phyloP scores from a whole-genome alignment of 2,329 filamentous ascomycete genomes.

The Ophiocordyceps camponoti-floridani region DNA sequence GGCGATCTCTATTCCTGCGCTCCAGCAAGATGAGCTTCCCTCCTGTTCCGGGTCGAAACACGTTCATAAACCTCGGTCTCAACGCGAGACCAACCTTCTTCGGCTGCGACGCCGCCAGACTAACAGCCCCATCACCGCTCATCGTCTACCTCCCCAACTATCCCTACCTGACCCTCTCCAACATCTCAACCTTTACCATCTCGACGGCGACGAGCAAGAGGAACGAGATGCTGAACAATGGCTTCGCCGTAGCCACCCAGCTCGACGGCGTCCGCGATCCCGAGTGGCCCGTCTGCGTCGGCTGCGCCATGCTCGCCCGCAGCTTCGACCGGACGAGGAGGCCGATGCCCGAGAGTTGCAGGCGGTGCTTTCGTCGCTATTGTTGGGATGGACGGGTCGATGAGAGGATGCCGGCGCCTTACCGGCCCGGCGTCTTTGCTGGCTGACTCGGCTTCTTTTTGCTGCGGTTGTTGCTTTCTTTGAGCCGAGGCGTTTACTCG shows the following conservation, averaged over 20 bases:
- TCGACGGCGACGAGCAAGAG: slow-evolving; percentile 36
- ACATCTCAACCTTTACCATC: slow-evolving; percentile 65
- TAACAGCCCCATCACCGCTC: slow-evolving; percentile 41
- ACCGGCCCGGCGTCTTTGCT: neutral
- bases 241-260: slow-evolving; percentile 67
- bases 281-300: slow-evolving; percentile 69
- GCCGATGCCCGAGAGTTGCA: slow-evolving; percentile 52
- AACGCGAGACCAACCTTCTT: slow-evolving; percentile 46
- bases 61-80: slow-evolving; percentile 38
- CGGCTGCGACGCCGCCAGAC: slow-evolving; percentile 39
- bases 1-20: slow-evolving; percentile 22
- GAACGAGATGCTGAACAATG: slow-evolving; percentile 70
- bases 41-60: slow-evolving; percentile 32
- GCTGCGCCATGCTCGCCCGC: slow-evolving; percentile 68
- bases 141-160: slow-evolving; percentile 69
- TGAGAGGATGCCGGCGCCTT: neutral
- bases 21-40: slow-evolving; percentile 37
- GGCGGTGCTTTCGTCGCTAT: slow-evolving; percentile 54
- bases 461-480: too few relatives aligned
- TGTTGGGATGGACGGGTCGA: neutral
- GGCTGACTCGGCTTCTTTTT: neutral
- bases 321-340: slow-evolving; percentile 57
- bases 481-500: too few relatives aligned
- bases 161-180: slow-evolving; percentile 60
- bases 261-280: slow-evolving; percentile 60